A percentile compares a stretch with the other conserved stretches of the same genome.
Evolutionary conservation across 257 asterid species (phyloP).

Genomic region (Mentha longifolia): DNA sequence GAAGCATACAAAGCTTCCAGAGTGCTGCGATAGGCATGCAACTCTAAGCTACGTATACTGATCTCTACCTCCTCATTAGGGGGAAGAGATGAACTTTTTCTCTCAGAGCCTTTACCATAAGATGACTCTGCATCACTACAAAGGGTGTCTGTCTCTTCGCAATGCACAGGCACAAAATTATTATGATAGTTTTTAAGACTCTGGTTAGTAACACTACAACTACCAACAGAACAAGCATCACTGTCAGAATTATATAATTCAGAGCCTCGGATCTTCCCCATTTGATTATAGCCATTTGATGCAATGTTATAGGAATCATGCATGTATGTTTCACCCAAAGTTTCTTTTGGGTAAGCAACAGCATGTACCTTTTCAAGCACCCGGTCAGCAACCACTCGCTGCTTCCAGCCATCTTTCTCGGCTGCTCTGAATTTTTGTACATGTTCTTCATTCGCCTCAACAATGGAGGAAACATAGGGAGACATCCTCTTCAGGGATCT

Average conservation of each 20-base stretch:
- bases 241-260: constrained; percentile 58
- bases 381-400: constrained; percentile 43
- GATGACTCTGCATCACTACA: constrained; percentile 73
- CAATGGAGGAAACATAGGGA: constrained; percentile 50
- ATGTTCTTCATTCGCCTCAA: constrained; percentile 48
- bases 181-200: constrained; percentile 38
- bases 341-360: constrained; percentile 69
- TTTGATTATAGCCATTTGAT: constrained; percentile 55
- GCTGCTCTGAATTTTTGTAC: constrained; percentile 47
- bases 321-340: constrained; percentile 62
- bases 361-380: constrained; percentile 67
- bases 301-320: constrained; percentile 55
- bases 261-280: constrained; percentile 45
- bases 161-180: constrained; percentile 35
- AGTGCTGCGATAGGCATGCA: constrained; percentile 87
- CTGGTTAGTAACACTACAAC: constrained; percentile 63
- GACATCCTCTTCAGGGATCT: constrained; percentile 60
- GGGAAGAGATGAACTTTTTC: constrained; percentile 40
- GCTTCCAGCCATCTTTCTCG: constrained; percentile 48
- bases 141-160: constrained; percentile 46
- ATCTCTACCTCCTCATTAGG: constrained; percentile 60
- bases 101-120: constrained; percentile 47
- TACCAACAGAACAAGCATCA: constrained; percentile 81
- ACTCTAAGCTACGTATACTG: constrained; percentile 78
- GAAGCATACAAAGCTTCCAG: constrained; percentile 81